Evolutionary conservation across 225 moss, liverwort and hornwort species (phyloP).

Genomic region (Asterella californica): DNA sequence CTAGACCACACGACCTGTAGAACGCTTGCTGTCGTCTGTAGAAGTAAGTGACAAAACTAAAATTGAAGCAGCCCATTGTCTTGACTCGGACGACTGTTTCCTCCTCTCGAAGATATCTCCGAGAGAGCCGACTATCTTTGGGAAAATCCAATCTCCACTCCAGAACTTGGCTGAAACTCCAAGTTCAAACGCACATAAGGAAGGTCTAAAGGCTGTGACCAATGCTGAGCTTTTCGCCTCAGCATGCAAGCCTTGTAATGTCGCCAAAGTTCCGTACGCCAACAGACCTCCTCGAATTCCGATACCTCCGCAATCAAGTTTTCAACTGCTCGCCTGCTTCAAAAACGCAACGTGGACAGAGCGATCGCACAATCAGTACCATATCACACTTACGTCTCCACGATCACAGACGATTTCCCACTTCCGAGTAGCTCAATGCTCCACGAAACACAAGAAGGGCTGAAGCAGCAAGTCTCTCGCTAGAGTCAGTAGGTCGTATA

Average conservation of each 20-base stretch:
- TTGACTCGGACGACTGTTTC: background rate
- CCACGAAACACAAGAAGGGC: background rate
- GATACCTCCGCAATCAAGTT: background rate
- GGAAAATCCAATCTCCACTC: background rate
- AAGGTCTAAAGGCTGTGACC: background rate
- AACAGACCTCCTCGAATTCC: background rate
- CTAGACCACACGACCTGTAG: constrained; percentile 49
- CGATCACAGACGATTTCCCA: background rate
- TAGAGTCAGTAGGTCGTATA: background rate
- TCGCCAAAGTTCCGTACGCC: background rate
- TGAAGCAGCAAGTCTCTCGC: too few relatives aligned
- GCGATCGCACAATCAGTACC: background rate
- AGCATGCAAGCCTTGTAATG: background rate
- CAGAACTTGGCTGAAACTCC: background rate
- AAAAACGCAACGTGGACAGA: background rate
- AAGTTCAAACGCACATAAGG: background rate
- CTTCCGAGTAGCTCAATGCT: background rate
- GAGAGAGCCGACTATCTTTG: background rate
- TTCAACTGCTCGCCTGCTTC: background rate
- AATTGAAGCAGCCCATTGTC: constrained; percentile 36
- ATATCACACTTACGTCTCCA: background rate
- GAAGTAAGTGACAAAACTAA: constrained; percentile 36
- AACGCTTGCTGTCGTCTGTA: constrained; percentile 27
- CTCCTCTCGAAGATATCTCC: background rate
- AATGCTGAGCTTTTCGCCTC: background rate